phyloP scores from a whole-genome alignment of 805 yeast genomes.

The Blastobotrys robertii region DNA sequence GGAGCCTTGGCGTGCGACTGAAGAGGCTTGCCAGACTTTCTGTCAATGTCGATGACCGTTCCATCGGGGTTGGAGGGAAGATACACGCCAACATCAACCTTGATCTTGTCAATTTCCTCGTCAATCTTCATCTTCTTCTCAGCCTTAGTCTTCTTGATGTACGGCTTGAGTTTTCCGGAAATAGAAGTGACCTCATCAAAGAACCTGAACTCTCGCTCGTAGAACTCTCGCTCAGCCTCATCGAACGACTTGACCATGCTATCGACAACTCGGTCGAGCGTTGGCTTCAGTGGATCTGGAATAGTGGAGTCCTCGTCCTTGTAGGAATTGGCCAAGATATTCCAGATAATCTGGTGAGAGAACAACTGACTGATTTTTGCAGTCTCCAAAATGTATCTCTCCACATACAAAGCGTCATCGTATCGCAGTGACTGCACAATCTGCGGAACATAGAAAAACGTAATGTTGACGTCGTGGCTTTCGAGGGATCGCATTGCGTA shows the following conservation, averaged over 20 bases:
- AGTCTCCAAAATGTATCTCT: conserved; percentile 80
- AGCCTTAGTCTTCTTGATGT: conserved; percentile 84
- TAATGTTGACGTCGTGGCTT: conserved; percentile 72
- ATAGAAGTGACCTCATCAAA: conserved; percentile 87
- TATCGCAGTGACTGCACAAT: conserved; percentile 86
- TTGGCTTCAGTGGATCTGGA: conserved; percentile 78
- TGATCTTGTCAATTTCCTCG: conserved; percentile 80
- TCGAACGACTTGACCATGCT: conserved; percentile 55
- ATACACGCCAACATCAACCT: conserved; percentile 73
- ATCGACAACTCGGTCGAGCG: conserved; percentile 60
- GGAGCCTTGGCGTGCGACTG: conserved; percentile 99
- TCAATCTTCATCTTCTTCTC: conserved; percentile 95
- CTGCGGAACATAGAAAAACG: conserved; percentile 97
- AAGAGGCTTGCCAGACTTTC: conserved; percentile 86
- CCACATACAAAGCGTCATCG: conserved; percentile 77
- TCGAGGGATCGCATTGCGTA: conserved; percentile 86
- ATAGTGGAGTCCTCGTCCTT: conserved; percentile 77
- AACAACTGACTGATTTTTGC: conserved; percentile 84
- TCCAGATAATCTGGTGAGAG: conserved; percentile 98
- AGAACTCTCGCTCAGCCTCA: conserved; percentile 52
- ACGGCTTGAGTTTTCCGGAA: conserved; percentile 92
- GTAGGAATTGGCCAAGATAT: conserved; percentile 86
- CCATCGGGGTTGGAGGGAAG: conserved; percentile 97
- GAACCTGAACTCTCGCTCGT: conserved; percentile 76
- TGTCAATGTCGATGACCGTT: conserved; percentile 77